Evolutionary conservation across 2,329 filamentous ascomycete species (phyloP), one percentile per base, ranked within the genome.

Genomic region (Pseudocercospora macadamiae): DNA sequence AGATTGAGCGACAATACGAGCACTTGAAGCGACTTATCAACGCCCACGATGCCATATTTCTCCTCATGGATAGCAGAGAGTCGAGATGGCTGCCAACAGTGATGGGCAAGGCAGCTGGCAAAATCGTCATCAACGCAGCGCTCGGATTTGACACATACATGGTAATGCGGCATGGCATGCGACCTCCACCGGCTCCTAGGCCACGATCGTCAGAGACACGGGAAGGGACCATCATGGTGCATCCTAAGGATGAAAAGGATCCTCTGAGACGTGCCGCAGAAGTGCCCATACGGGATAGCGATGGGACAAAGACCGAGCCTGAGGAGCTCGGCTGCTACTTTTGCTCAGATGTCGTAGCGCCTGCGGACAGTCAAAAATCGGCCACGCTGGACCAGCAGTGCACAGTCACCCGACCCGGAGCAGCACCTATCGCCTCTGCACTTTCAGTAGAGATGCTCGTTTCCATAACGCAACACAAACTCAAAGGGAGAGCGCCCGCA

Each of bases 41-140:
- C 49, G 85, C 88, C 23, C 95, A 99, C 70, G 95, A 99, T 71
- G 93, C 85, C 16, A 87, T 99, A 23, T 99, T 99, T 73, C 80
- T 99, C n/a, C 83, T 99, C 3, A 96, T 97, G 93, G 97, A 96
- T 90, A 96, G 92, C 8, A 83, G 95, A 62, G 95, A 99, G 76
- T 95, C 91, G 47, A 83, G 95, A 64, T 99, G 95, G 95, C 80
- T 99, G 37, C 95, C 95, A 1, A 97, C 93, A 0, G 86, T 99
- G 14, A 96, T 99, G 88, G 93, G 89, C 37, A 99, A 97, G 75
- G 88, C 93, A 2, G 85, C 88, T 2, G 90, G 89, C 30, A 99
- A 99, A 78, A 91, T 97, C 63, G 93, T 99, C 21, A 89, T 99
- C 84, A 99, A 97, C 74, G 92, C 93, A 6, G 95, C 95, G 1